These are phyloP conservation scores for Truncatella angustata DNA, from an alignment of 2,329 filamentous ascomycete genomes.

Conservation along the genomic window DNA sequence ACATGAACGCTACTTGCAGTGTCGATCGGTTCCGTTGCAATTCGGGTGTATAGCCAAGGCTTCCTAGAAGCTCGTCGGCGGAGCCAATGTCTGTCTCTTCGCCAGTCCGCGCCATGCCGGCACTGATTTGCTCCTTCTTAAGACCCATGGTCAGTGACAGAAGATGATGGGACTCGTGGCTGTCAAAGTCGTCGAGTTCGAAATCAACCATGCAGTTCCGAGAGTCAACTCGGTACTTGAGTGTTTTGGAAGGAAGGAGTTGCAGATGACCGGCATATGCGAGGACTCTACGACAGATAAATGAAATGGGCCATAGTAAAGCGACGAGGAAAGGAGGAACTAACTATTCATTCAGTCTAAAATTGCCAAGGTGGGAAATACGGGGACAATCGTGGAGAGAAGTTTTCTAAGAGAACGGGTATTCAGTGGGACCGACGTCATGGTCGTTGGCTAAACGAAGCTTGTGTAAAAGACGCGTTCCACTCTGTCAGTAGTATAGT, in stretches of 20 bases:
- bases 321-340: not conserved
- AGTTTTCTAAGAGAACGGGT: slow-evolving; percentile 6
- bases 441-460: not conserved
- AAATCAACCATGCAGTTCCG: not conserved
- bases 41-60: slow-evolving; percentile 66
- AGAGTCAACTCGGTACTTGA: not conserved
- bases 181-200: slow-evolving; percentile 1
- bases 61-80: slow-evolving; percentile 62
- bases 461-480: slow-evolving; percentile 1
- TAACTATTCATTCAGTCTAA: slow-evolving; percentile 1
- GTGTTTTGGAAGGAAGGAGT: not conserved
- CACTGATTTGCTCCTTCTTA: slow-evolving; percentile 7
- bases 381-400: slow-evolving; percentile 1
- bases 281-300: not conserved
- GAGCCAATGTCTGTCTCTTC: slow-evolving; percentile 36
- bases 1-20: slow-evolving; percentile 71
- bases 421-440: slow-evolving; percentile 9
- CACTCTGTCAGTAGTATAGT: not conserved
- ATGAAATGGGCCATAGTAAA: not conserved
- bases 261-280: not conserved
- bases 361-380: not conserved
- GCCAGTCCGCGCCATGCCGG: slow-evolving; percentile 12
- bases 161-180: not conserved
- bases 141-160: slow-evolving; percentile 10
- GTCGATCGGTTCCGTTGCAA: slow-evolving; percentile 64